These are phyloP conservation scores for Camelina neglecta DNA, from an alignment of 345 rosid genomes.

Conservation along the genomic window DNA sequence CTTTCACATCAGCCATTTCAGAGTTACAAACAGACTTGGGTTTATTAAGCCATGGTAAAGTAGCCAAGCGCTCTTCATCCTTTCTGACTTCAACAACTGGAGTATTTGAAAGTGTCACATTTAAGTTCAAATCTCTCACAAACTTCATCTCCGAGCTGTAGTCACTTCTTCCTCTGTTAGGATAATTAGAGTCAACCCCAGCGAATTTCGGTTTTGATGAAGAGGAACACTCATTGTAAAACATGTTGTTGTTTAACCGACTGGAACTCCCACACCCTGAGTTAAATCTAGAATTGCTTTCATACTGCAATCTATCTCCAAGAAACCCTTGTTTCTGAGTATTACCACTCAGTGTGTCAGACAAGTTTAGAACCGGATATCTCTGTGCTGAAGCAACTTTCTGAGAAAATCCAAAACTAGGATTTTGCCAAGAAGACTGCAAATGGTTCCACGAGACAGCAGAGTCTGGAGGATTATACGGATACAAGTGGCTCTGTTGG, in stretches of 20 bases:
- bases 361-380: constrained; percentile 54
- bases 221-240: constrained; percentile 44
- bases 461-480: constrained; percentile 50
- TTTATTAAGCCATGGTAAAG: constrained; percentile 57
- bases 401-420: constrained; percentile 58
- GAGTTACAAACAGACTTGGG: constrained; percentile 42
- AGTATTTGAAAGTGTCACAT: constrained; percentile 42
- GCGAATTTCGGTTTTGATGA: constrained; percentile 45
- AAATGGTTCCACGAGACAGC: constrained; percentile 59
- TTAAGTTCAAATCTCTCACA: constrained; percentile 46
- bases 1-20: constrained; percentile 46
- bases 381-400: constrained; percentile 56
- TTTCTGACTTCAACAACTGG: constrained; percentile 52
- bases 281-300: constrained; percentile 44
- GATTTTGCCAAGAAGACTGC: constrained; percentile 60
- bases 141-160: constrained; percentile 45
- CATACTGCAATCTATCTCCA: constrained; percentile 59
- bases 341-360: constrained; percentile 53
- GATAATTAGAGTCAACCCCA: constrained; percentile 27
- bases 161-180: constrained; percentile 44
- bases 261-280: constrained; percentile 41
- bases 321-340: constrained; percentile 58
- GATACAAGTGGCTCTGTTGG: constrained; percentile 48
- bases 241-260: constrained; percentile 42
- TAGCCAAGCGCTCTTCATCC: constrained; percentile 47